Evolutionary conservation across 805 yeast species (phyloP), one percentile per base, ranked within the genome.

Genomic region (Wickerhamomyces pijperi): DNA sequence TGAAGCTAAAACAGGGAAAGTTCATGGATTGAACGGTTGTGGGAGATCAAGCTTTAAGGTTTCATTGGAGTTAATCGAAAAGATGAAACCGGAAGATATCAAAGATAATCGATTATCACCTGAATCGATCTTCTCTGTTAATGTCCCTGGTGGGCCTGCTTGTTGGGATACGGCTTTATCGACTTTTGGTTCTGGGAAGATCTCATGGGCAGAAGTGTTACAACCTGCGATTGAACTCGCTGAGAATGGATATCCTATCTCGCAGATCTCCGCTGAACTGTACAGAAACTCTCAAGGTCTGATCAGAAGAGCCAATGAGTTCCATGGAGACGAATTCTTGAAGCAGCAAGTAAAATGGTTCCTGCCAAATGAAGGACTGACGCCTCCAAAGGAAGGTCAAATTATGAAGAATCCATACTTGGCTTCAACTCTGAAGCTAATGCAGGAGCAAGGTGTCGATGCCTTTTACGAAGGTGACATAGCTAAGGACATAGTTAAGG

Each of bases 81-180:
- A 66, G 36, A 50, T 60, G 34, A 39, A 44, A 32, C 63, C 68
- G 15, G 60, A 64, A 17, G 72, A 72, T 15, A 59, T 70, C 32
- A 55, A 63, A 9, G 63, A 73, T 31, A 58, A 61, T 20, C 66
- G 85, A 50, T 61, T 82, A 23, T 74, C 74, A 0, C 49, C 49
- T 12, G 60, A 61, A 23, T 77, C 84, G 2, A 70, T 76, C 3
- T 74, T 74, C 42, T 59, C 80, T 0, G 73, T 78, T 7, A 78
- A 77, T 38, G 87, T 82, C 4, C 92, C 92, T 0, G 94, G 94
- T 4, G 79, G 85, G 2, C 68, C 82, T 36, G 84, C 85, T 5
- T 90, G 85, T 0, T 83, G 92, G 92, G 54, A 67, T 35, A 92
- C 82, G 55, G 72, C 84, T 3, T 60, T 71, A 31, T 76, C 73